Percentiles rank a stretch among this genome's conserved stretches.
Conservation (phyloP, 495 filamentous ascomycete genomes). For the Tirmania nivea region DNA sequence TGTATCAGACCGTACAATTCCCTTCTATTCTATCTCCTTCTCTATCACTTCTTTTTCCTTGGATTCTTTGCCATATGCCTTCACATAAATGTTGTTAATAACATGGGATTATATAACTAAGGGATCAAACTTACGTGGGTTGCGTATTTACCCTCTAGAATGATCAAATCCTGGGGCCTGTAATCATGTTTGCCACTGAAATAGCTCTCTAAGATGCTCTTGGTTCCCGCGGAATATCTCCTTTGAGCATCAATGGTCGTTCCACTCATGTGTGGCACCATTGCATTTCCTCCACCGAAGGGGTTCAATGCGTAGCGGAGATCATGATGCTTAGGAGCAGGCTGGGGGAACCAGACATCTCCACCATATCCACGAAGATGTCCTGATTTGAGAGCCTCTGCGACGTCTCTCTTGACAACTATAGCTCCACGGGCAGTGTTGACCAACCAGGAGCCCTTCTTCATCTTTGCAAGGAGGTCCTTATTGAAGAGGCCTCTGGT, state of each 20-base stretch:
- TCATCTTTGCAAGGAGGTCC: constrained; percentile 99
- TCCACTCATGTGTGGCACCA: constrained; percentile 95
- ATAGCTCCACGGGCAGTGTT: constrained; percentile 98
- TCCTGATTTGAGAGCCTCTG: constrained; percentile 74
- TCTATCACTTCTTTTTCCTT: no score
- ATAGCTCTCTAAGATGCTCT: constrained; percentile 79
- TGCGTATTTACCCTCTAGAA: constrained; percentile 70
- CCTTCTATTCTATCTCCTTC: no score
- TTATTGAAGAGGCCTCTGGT: constrained; percentile 94
- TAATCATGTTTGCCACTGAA: constrained; percentile 74
- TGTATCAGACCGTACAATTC: no score
- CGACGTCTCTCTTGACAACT: constrained; percentile 97
- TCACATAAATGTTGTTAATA: no score
- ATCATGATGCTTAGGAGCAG: constrained; percentile 80
- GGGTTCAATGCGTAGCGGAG: constrained; percentile 86
- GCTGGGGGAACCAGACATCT: constrained; percentile 59
- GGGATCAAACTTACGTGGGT: constrained; percentile 27
- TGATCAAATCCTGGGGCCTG: constrained; percentile 75
- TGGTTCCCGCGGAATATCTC: constrained; percentile 75
- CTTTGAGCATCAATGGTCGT: constrained; percentile 94
- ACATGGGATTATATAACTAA: no score
- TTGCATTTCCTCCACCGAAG: constrained; percentile 92
- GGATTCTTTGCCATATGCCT: no score
- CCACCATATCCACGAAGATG: constrained; percentile 95
- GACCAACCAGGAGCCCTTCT: constrained; percentile 83